Percentiles rank a stretch among this genome's conserved stretches.
Evolutionary conservation across 1,139 yeast species (phyloP).

Genomic region (Kodamaea sp.): DNA sequence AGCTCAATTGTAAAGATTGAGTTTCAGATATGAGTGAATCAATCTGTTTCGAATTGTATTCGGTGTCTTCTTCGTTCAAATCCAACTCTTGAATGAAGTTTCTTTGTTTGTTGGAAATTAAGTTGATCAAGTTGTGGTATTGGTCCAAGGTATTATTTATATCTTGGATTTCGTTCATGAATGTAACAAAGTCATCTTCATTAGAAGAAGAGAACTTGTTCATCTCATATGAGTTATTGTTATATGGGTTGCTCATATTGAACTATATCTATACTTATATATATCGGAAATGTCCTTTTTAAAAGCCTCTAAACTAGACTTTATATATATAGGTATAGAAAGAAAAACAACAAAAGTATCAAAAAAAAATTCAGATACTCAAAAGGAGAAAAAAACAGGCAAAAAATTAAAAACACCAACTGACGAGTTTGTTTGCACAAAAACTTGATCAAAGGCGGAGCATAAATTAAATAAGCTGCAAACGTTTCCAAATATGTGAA

Average conservation of each 20-base stretch:
- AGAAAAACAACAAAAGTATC: too few species aligned
- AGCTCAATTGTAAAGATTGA: slow-evolving; percentile 66
- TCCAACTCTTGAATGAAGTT: slow-evolving; percentile 74
- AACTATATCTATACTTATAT: not conserved
- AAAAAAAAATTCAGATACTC: too few species aligned
- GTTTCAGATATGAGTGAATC: slow-evolving; percentile 79
- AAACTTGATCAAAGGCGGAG: too few species aligned
- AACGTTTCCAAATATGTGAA: too few species aligned
- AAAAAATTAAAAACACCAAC: too few species aligned
- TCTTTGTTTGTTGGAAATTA: slow-evolving; percentile 78
- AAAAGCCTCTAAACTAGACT: too few species aligned
- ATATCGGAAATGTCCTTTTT: not conserved
- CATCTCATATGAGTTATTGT: slow-evolving; percentile 32
- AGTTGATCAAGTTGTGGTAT: slow-evolving; percentile 70
- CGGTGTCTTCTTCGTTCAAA: slow-evolving; percentile 74
- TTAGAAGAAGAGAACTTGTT: slow-evolving; percentile 26
- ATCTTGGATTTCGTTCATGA: slow-evolving; percentile 79
- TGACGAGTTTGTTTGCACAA: too few species aligned
- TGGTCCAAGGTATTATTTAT: slow-evolving; percentile 78
- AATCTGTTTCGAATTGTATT: slow-evolving; percentile 68
- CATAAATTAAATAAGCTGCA: too few species aligned
- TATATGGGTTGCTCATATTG: slow-evolving; percentile 26
- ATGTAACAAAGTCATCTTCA: slow-evolving; percentile 63
- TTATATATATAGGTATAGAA: too few species aligned
- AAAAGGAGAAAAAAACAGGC: too few species aligned